phyloP scores from a whole-genome alignment of 148 eudicot species.

The Bassia scoparia region DNA sequence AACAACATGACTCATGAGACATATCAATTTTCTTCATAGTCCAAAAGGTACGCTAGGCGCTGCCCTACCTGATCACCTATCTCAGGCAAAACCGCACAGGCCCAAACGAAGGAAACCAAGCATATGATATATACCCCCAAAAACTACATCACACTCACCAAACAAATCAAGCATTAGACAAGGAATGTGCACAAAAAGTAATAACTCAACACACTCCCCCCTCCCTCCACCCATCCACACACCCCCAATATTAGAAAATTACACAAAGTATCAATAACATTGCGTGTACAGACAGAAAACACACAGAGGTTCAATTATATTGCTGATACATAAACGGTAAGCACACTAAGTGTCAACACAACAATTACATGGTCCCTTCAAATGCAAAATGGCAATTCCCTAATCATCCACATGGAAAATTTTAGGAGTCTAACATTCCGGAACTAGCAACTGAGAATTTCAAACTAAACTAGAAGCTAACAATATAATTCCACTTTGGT shows the following conservation, averaged over 20 bases:
- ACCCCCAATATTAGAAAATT: no score
- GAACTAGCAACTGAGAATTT: neutral
- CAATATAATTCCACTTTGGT: neutral
- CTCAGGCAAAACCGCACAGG: neutral
- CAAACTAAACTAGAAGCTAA: neutral
- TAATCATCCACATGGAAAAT: neutral
- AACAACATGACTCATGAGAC: neutral
- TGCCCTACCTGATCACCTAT: neutral
- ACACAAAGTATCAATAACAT: neutral
- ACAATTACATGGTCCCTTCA: neutral
- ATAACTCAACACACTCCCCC: no score
- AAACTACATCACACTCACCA: no score
- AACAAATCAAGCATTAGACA: no score
- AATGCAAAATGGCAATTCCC: neutral
- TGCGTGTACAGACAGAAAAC: no score
- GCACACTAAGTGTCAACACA: neutral
- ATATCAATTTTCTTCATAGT: neutral
- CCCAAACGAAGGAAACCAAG: neutral
- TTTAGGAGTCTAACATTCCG: no score
- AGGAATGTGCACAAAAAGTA: no score
- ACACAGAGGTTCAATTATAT: no score
- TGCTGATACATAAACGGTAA: no score
- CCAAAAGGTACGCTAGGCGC: neutral
- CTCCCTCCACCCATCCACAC: no score
- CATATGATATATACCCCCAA: neutral